phyloP scores from a whole-genome alignment of 2,329 filamentous ascomycete genomes.

The Zymoseptoria ardabiliae region DNA sequence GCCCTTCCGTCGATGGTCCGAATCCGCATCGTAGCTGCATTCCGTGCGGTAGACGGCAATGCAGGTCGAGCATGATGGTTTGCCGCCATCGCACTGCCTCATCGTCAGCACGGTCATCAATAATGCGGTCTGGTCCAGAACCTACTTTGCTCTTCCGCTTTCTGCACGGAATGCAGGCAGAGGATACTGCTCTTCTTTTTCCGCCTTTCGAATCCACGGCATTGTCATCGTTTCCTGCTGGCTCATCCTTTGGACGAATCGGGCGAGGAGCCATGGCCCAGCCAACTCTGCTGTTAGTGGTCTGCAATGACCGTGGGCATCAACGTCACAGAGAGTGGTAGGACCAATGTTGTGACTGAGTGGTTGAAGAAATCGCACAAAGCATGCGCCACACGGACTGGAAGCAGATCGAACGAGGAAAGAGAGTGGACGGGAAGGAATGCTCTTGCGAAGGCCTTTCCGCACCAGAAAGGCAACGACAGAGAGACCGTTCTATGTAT shows the following conservation, averaged over 20 bases:
- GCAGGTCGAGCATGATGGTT: conserved; percentile 45
- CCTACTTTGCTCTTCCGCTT: conserved; percentile 45
- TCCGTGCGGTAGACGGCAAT: conserved; percentile 44
- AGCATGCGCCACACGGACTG: background rate
- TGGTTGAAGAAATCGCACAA: background rate
- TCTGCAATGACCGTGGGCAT: background rate
- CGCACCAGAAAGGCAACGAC: background rate
- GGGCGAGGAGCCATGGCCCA: conserved; percentile 26
- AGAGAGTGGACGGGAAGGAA: background rate
- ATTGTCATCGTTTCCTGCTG: conserved; percentile 13
- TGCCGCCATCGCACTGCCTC: conserved; percentile 43
- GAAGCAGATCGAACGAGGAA: background rate
- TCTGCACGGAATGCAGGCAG: conserved; percentile 44
- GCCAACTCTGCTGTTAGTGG: background rate
- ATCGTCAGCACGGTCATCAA: conserved; percentile 4
- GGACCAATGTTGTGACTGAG: background rate
- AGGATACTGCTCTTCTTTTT: conserved; percentile 33
- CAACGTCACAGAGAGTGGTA: background rate
- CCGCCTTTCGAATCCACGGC: conserved; percentile 20
- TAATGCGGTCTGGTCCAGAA: background rate
- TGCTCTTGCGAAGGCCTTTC: background rate
- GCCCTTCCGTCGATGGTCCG: conserved; percentile 40
- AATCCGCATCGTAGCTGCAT: conserved; percentile 44
- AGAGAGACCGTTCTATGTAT: background rate
- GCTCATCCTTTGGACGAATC: conserved; percentile 29